These are phyloP conservation scores for Eragrostis nindensis DNA, from an alignment of 176 grass and related monocot genomes.

Conservation along the genomic window DNA sequence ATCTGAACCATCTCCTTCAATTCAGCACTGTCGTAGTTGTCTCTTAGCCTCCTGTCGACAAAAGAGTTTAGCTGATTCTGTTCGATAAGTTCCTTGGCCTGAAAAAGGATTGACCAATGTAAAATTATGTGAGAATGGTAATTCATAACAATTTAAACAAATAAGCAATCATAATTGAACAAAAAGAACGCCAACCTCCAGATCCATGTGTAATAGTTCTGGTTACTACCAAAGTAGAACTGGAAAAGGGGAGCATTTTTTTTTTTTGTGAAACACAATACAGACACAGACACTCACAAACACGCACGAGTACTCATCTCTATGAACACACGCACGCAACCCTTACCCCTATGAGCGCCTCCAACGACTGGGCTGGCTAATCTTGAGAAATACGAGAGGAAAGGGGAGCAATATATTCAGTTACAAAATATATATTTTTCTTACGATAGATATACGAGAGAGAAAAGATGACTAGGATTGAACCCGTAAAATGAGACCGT, in stretches of 20 bases:
- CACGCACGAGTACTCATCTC: too few species aligned
- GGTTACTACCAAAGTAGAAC: neutral
- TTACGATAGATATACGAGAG: too few species aligned
- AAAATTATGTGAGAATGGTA: neutral
- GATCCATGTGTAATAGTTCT: neutral
- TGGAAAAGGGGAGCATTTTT: neutral
- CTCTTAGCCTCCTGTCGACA: constrained; percentile 60
- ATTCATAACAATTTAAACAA: constrained; percentile 21
- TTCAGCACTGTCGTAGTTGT: constrained; percentile 51
- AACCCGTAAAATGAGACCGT: neutral
- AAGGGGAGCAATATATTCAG: neutral
- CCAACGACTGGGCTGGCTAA: too few species aligned
- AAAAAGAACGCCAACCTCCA: neutral
- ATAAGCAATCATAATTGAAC: neutral
- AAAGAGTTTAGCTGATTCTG: constrained; percentile 51
- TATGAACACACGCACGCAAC: too few species aligned
- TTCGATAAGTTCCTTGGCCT: constrained; percentile 79
- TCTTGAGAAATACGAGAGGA: too few species aligned
- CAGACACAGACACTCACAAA: too few species aligned
- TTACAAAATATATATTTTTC: neutral
- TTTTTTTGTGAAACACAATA: too few species aligned
- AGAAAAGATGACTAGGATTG: neutral
- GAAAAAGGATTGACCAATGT: constrained; percentile 6
- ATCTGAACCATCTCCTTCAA: constrained; percentile 74
- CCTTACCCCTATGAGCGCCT: too few species aligned